These are phyloP conservation scores for Lactarius psammicola DNA, from an alignment of 768 basidiomycete genomes.

Conservation along the genomic window DNA sequence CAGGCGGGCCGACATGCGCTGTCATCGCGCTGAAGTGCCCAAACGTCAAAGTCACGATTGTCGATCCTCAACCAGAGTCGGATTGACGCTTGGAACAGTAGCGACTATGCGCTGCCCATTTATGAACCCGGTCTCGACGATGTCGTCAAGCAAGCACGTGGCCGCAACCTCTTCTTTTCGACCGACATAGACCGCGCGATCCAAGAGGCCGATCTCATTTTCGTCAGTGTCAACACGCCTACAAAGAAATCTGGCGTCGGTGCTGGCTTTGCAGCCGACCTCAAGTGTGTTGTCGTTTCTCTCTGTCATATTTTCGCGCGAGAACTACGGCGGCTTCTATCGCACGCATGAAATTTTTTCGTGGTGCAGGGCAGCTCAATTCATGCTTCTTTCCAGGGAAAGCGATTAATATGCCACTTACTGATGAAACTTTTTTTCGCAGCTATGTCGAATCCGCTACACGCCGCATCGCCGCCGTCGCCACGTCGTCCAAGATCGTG, in stretches of 20 bases:
- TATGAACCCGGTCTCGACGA: conserved; percentile 96
- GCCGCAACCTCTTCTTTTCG: conserved; percentile 95
- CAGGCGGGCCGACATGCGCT: conserved; percentile 93
- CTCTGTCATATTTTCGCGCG: not conserved
- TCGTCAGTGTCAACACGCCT: conserved; percentile 97
- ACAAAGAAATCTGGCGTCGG: conserved; percentile 98
- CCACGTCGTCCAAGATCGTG: conserved; percentile 91
- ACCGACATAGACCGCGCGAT: conserved; percentile 94
- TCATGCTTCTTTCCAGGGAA: not conserved
- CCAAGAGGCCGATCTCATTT: conserved; percentile 94
- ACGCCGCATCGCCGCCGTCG: conserved; percentile 90
- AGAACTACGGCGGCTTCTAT: not conserved
- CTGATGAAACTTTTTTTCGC: conserved; percentile 9
- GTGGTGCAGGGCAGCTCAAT: not conserved
- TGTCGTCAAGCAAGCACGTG: conserved; percentile 83
- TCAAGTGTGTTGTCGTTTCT: conserved; percentile 65
- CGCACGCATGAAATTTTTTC: not conserved
- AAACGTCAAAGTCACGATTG: conserved; percentile 92
- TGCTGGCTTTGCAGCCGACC: conserved; percentile 96
- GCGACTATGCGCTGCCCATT: conserved; percentile 84
- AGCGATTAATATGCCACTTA: conserved; percentile 8
- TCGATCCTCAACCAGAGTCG: conserved; percentile 94
- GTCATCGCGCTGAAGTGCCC: conserved; percentile 94
- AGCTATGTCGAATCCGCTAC: conserved; percentile 98
- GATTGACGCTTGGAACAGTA: conserved; percentile 95